Percentiles rank a stretch among this genome's conserved stretches.
Conservation (phyloP, 75 land plant species). For the Pinus taeda region DNA sequence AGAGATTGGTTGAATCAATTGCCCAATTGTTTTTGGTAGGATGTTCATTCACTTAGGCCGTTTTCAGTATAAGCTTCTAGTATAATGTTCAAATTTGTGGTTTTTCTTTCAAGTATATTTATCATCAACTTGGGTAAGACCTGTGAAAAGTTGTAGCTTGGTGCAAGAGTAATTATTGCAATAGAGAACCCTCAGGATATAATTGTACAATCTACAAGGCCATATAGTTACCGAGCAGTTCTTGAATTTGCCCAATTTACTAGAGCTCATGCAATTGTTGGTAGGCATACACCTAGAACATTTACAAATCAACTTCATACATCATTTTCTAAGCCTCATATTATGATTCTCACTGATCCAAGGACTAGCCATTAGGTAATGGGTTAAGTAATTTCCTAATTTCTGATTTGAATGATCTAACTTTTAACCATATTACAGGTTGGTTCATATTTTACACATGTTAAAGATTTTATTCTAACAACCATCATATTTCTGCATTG, state of each 20-base stretch:
- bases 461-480: not conserved
- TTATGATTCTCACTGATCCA: conserved; percentile 78
- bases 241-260: conserved; percentile 84
- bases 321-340: conserved; percentile 75
- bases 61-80: too few relatives aligned
- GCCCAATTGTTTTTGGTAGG: too few relatives aligned
- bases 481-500: not conserved
- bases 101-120: conserved; percentile 43
- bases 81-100: too few relatives aligned
- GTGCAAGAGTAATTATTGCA: conserved; percentile 75
- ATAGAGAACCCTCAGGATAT: conserved; percentile 89
- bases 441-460: not conserved
- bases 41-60: too few relatives aligned
- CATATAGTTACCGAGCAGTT: conserved; percentile 80
- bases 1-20: too few relatives aligned
- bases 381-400: too few relatives aligned
- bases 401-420: too few relatives aligned
- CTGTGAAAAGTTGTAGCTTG: conserved; percentile 73
- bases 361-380: conserved; percentile 69
- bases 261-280: conserved; percentile 73
- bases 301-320: conserved; percentile 84
- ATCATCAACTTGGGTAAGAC: conserved; percentile 83
- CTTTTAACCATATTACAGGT: not conserved
- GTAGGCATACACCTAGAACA: conserved; percentile 83
- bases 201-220: conserved; percentile 85